Evolutionary conservation across 192 early-diverging fungal genomes (phyloP).

Genomic region (Coemansia sp.): DNA sequence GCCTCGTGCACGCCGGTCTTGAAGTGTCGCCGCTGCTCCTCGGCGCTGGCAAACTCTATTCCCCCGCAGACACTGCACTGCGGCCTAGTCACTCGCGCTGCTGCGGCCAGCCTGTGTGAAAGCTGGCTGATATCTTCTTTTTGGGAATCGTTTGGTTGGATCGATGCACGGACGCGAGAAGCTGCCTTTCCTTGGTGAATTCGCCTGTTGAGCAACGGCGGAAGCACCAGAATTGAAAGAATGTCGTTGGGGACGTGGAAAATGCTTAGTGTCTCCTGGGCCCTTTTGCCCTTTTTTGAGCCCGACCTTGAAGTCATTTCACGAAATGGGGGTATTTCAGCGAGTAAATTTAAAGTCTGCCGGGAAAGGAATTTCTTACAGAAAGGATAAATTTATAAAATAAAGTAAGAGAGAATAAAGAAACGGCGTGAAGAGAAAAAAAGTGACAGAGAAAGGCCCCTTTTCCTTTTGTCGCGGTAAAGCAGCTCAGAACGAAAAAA

Average conservation of each 20-base stretch:
- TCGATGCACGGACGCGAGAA: too few species aligned
- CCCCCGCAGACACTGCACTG: slow-evolving; percentile 44
- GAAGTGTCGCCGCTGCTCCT: slow-evolving; percentile 32
- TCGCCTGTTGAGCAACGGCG: slow-evolving; percentile 2
- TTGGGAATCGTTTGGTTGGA: too few species aligned
- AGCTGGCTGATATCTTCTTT: not conserved
- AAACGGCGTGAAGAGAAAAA: too few species aligned
- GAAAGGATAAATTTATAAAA: too few species aligned
- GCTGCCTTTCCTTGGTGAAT: slow-evolving; percentile 4
- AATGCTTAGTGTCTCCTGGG: not conserved
- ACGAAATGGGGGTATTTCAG: too few species aligned
- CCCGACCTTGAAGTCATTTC: too few species aligned
- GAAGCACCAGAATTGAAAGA: not conserved
- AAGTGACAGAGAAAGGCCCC: too few species aligned
- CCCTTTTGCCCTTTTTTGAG: not conserved
- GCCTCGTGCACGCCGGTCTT: slow-evolving; percentile 16
- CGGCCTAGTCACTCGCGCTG: slow-evolving; percentile 21
- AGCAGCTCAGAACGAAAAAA: too few species aligned
- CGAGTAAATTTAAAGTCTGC: too few species aligned
- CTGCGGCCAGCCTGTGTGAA: slow-evolving; percentile 12
- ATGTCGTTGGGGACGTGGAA: slow-evolving; percentile 9
- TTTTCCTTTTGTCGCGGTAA: too few species aligned
- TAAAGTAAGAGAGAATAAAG: too few species aligned
- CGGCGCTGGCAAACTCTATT: slow-evolving; percentile 21
- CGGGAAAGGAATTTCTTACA: too few species aligned